Evolutionary conservation across 1,284 basidiomycete species (phyloP).

Genomic region (Ganoderma lingzhi): DNA sequence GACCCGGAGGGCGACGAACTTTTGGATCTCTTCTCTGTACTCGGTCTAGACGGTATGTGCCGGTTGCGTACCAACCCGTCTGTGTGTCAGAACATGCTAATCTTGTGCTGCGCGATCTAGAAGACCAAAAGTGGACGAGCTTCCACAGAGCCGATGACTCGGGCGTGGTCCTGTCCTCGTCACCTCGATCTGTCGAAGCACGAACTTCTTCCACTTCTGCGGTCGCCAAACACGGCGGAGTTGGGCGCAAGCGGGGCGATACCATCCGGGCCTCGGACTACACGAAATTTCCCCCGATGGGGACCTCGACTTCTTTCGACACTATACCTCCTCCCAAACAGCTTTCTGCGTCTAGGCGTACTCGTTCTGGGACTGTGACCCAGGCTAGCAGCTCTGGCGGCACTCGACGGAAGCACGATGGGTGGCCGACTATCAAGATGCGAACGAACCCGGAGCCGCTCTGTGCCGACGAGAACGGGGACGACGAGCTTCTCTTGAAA

Average conservation of each 20-base stretch:
- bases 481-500: slow-evolving; percentile 45
- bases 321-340: slow-evolving; percentile 12
- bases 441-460: slow-evolving; percentile 38
- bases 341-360: slow-evolving; percentile 31
- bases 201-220: background rate
- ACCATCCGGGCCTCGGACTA: slow-evolving; percentile 59
- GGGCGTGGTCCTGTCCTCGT: slow-evolving; percentile 23
- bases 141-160: slow-evolving; percentile 23
- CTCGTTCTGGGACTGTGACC: slow-evolving; percentile 44
- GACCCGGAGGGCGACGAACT: slow-evolving; percentile 39
- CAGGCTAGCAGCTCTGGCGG: slow-evolving; percentile 29
- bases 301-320: slow-evolving; percentile 23
- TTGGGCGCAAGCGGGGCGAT: slow-evolving; percentile 51
- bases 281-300: slow-evolving; percentile 26
- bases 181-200: slow-evolving; percentile 8
- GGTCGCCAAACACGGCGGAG: slow-evolving; percentile 28
- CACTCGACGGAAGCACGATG: slow-evolving; percentile 30
- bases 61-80: background rate
- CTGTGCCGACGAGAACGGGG: slow-evolving; percentile 37
- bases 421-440: slow-evolving; percentile 39
- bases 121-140: slow-evolving; percentile 30
- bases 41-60: slow-evolving; percentile 43
- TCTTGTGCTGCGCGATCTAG: slow-evolving; percentile 12
- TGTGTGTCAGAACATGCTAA: background rate
- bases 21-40: slow-evolving; percentile 40